Evolutionary conservation across 139 green algal genomes (phyloP), one percentile per base, ranked within the genome.

Genomic region (Closterium sp.): DNA sequence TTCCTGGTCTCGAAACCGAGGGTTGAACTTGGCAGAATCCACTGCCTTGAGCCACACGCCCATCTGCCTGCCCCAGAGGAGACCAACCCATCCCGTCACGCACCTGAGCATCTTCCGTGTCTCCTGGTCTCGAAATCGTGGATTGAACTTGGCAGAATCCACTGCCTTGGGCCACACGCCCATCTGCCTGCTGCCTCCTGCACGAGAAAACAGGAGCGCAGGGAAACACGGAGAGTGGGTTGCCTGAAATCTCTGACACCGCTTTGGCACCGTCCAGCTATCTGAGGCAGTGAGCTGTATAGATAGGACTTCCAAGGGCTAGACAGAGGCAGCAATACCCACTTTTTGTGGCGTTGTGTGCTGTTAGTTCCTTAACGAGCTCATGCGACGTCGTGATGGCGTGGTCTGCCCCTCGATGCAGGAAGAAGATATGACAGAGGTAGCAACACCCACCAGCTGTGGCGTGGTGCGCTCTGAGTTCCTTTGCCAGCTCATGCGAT

Each of bases 91-190:
- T 17, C 38, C 38, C 38, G 7, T 50, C 38, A 24, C 85, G 13
- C 90, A 94, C 92, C 30, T 85, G 90, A 94, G 92, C 31, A 85
- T 50, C 19, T 91, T 30, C 5, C 93, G 89, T 79, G 62, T 93
- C 27, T 89, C 92, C 17, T 38, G 31, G 28, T 70, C 89, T 32
- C 31, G 93, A 95, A 97, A 98, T 10, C 90, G 87, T 2, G 98
- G 97, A 95, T 98, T 96, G 95, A 99, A 99, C 29, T 96, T 90
- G 30, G 97, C 96, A 0, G 97, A 97, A 95, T 99, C 97, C 87
- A 99, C 96, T n/a, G 97, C 97, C 34, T 96, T 96, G 89, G 96
- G 95, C 98, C 98, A 99, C 29, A 97, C 95, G 24, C 92, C 45
- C 29, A 95, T 94, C 7, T 30, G 27, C 11, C n/a, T 42, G 13